Evolutionary conservation across 495 filamentous ascomycete genomes (phyloP).

Genomic region (Tuber brumale): DNA sequence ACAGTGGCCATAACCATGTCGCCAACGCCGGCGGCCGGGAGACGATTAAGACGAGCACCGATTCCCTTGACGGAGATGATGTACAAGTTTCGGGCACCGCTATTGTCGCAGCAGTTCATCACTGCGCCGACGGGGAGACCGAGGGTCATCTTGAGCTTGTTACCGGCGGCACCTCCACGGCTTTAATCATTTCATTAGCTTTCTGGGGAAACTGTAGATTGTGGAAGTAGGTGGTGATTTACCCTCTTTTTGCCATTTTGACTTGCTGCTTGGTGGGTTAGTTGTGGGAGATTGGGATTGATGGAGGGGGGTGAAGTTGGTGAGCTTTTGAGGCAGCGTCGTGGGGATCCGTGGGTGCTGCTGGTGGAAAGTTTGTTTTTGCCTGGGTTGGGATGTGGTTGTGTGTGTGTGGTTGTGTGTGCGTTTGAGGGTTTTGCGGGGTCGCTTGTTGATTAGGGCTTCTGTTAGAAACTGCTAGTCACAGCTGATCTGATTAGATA

Average conservation of each 20-base stretch:
- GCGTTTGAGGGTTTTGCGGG: not conserved
- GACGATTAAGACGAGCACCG: constrained; percentile 94
- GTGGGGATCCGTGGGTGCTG: not conserved
- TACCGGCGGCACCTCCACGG: constrained; percentile 86
- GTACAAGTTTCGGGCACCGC: constrained; percentile 97
- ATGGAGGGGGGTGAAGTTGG: not conserved
- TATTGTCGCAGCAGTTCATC: constrained; percentile 98
- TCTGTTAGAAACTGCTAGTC: not conserved
- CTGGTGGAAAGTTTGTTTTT: not conserved
- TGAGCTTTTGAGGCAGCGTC: not conserved
- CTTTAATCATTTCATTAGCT: constrained; percentile 11
- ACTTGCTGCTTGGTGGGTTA: not conserved
- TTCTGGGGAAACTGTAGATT: not conserved
- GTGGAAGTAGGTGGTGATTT: not conserved
- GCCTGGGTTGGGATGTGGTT: not conserved
- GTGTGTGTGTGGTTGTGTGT: not conserved
- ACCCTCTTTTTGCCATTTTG: constrained; percentile 1
- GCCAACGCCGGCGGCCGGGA: constrained; percentile 94
- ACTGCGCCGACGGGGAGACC: constrained; percentile 97
- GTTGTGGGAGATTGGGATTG: not conserved
- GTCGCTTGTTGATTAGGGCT: not conserved
- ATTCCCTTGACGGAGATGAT: constrained; percentile 99
- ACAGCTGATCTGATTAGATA: not conserved
- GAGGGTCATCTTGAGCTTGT: constrained; percentile 99
- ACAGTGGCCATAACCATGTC: constrained; percentile 99